Evolutionary conservation across 2,329 filamentous ascomycete genomes (phyloP), one percentile per base, ranked within the genome.

Genomic region (Fusarium pininemorale): DNA sequence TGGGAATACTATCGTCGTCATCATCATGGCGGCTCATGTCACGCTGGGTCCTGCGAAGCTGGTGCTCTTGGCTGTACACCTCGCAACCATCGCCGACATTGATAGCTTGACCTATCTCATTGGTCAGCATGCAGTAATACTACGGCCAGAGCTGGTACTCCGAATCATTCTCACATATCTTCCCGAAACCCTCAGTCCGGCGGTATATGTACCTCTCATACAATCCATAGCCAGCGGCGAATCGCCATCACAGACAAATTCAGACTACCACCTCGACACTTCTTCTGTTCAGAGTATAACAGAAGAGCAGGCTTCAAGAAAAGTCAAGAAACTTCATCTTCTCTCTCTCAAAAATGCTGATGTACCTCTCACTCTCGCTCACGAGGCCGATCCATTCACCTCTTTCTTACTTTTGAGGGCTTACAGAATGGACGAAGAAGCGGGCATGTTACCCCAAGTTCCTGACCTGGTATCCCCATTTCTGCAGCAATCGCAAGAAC

Each of bases 131-230:
- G 82, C 83, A 60, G 84, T 87, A 62, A 86, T 91, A 42, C 85
- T 96, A 62, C 86, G 88, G 35, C 87, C 88, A 50, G 90, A 93
- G 64, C 84, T 94, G 20, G 80, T 94, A 30, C 85, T 96, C 66
- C 90, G 92, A 50, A 90, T 96, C 60, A 83, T 97, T 28, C 87
- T 97, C 51, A 94, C 92, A 26, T 94, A 92, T 79, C 86, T 97
- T 2, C 94, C 94, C 32, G 93, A 96, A 81, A 91, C 88, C 48
- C 79, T 90, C 10, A 88, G 88, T 10, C 90, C 94, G 10, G 82
- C 82, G n/a, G 80, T 85, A 51, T 95, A 95, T 79, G 84, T 89
- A 24, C 84, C 84, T 20, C 88, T 94, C 58, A 79, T 95, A 24
- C 82, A 88, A 75, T 87, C 90, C 59, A 83, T 95, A 69, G 85